Conservation (phyloP, 2,329 filamentous ascomycete genomes). For the Curvularia spicifera region DNA sequence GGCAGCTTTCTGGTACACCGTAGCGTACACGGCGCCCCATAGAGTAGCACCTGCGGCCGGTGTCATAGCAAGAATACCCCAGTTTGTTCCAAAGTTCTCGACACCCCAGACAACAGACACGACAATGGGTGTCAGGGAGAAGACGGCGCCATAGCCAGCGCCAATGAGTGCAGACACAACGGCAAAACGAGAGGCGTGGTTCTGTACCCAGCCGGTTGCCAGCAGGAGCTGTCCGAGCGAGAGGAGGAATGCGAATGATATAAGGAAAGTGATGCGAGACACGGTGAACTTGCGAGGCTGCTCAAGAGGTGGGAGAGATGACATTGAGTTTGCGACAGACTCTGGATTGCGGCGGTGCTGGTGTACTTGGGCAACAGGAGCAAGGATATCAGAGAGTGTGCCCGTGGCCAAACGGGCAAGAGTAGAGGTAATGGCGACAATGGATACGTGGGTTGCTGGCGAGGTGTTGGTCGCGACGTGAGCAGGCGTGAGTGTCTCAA, state of each 20-base stretch:
- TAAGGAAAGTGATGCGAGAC: conserved; percentile 80
- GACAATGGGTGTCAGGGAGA: conserved; percentile 87
- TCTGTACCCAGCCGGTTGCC: conserved; percentile 75
- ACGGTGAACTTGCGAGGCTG: conserved; percentile 59
- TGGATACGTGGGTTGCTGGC: conserved; percentile 87
- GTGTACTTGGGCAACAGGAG: conserved; percentile 61
- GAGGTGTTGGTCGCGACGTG: conserved; percentile 65
- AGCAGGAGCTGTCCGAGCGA: conserved; percentile 80
- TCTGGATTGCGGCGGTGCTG: conserved; percentile 61
- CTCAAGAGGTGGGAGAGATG: conserved; percentile 39
- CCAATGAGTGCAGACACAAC: conserved; percentile 84
- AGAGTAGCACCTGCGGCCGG: conserved; percentile 86
- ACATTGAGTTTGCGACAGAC: conserved; percentile 52
- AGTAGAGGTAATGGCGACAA: conserved; percentile 89
- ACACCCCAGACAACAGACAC: conserved; percentile 98
- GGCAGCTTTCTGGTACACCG: conserved; percentile 75
- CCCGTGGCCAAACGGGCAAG: conserved; percentile 89
- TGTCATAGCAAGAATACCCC: conserved; percentile 91
- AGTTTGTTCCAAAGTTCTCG: conserved; percentile 98
- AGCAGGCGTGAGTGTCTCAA: conserved; percentile 78
- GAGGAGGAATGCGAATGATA: conserved; percentile 81
- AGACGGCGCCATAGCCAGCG: conserved; percentile 90
- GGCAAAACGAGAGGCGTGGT: conserved; percentile 81
- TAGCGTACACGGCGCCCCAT: conserved; percentile 90
- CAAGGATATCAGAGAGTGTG: conserved; percentile 85